Evolutionary conservation across 2,329 filamentous ascomycete genomes (phyloP), one percentile per base, ranked within the genome.

Genomic region (Ustilaginoidea virens): DNA sequence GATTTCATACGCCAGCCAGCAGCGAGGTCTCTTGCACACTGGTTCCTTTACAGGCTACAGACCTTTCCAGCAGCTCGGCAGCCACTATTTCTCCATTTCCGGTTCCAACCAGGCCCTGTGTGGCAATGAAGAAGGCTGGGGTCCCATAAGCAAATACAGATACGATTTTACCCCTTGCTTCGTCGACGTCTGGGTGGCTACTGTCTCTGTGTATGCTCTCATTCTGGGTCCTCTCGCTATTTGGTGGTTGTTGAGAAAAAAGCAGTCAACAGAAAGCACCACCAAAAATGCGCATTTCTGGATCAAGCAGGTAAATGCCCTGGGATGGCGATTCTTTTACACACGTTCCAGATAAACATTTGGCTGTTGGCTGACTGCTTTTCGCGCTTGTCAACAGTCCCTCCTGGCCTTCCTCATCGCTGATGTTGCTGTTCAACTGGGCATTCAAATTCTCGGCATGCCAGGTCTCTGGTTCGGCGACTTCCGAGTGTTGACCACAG

Each of bases 161-260:
- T 94, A 83, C 55, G 90, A 98, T 58, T 85, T 98, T 46, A 96
- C 90, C 11, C 87, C 90, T 23, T 98, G 90, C 61, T 98, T 98
- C 49, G 74, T 96, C 44, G 92, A 98, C 51, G 71, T 92, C 14
- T 86, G 82, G 72, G 71, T 96, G 34, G 72, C 80, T 19, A 58
- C 66, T 2, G 80, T 93, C 17, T 81, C 82, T 7, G 65, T 64
- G 10, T 92, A 78, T 58, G 86, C 87, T 11, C 62, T 94, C 15
- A 31, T 94, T 15, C 66, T 77, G 37, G 90, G 90, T 33, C 65
- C 74, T 6, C 64, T 74, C 25, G 83, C 87, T 17, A 58, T 92
- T 23, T 87, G 77, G 72, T 81, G 81, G 61, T 61, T 96, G 29
- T 51, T 85, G 31, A 72, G 65, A 41, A 80, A 71, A 53, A 77